These are phyloP conservation scores for Gossypium stocksii DNA, from an alignment of 345 rosid genomes.

Conservation along the genomic window DNA sequence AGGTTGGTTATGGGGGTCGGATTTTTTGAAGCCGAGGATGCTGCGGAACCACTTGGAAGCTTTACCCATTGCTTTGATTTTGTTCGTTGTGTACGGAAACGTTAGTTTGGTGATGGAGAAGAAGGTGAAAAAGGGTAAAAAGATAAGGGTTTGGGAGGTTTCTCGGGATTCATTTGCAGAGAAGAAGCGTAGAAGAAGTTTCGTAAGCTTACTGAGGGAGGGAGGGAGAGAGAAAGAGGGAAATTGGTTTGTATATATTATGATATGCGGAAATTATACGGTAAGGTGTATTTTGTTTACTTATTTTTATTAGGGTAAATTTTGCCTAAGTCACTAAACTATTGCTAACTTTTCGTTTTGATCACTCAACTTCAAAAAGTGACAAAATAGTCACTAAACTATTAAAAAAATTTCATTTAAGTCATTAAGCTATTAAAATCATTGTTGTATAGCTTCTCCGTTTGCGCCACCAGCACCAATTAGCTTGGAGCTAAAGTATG, in stretches of 20 bases:
- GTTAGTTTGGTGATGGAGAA: not conserved
- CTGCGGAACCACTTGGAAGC: conserved; percentile 78
- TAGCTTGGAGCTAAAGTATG: no score
- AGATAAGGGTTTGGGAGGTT: not conserved
- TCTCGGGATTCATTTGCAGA: conserved; percentile 8
- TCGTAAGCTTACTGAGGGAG: no score
- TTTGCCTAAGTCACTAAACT: no score
- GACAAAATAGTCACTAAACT: no score
- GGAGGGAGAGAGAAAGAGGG: not conserved
- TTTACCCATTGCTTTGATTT: conserved; percentile 53
- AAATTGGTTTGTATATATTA: not conserved
- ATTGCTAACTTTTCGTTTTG: no score
- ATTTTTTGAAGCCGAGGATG: conserved; percentile 61
- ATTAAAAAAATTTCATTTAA: no score
- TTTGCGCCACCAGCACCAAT: no score
- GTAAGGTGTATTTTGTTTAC: no score
- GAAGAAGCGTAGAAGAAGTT: not conserved
- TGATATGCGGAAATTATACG: not conserved
- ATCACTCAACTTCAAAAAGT: no score
- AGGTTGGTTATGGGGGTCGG: conserved; percentile 29
- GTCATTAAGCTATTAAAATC: no score
- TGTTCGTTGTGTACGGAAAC: not conserved
- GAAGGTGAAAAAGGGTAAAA: not conserved
- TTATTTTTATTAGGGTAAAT: no score
- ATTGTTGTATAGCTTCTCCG: no score